A percentile compares a stretch with the other conserved stretches of the same genome.
These are phyloP conservation scores for Lentinula sp. DNA, from an alignment of 768 basidiomycete genomes.

Conservation along the genomic window DNA sequence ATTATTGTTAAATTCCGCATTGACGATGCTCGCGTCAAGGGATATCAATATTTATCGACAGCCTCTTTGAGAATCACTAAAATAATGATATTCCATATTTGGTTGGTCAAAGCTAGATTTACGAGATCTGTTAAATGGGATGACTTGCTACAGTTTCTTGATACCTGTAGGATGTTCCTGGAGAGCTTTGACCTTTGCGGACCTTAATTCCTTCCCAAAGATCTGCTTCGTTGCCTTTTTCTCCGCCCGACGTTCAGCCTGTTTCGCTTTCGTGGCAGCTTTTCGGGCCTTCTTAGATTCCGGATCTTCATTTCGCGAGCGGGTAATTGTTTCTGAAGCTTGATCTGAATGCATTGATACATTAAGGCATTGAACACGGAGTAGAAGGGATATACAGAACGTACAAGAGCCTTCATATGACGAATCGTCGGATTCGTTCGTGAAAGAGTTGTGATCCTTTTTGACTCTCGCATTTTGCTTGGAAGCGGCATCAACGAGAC, in stretches of 20 bases:
- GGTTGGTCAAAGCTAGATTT: neutral
- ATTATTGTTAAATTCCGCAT: too few relatives aligned
- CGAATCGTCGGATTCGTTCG: conserved; percentile 23
- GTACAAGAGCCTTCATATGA: conserved; percentile 23
- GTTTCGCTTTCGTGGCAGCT: conserved; percentile 58
- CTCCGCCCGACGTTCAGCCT: conserved; percentile 55
- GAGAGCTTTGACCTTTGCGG: conserved; percentile 38
- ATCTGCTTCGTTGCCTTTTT: conserved; percentile 64
- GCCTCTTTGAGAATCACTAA: too few relatives aligned
- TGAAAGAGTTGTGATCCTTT: conserved; percentile 8
- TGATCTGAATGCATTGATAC: neutral
- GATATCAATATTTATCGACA: too few relatives aligned
- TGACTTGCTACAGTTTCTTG: conserved; percentile 33
- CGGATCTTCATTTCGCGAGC: conserved; percentile 70
- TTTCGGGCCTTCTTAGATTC: conserved; percentile 74
- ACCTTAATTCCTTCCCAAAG: conserved; percentile 57
- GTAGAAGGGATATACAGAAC: neutral
- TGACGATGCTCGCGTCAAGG: too few relatives aligned
- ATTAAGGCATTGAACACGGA: neutral
- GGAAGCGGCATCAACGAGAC: conserved; percentile 26
- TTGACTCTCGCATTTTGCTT: conserved; percentile 10
- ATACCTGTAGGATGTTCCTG: conserved; percentile 37
- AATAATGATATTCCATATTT: neutral
- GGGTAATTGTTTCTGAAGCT: conserved; percentile 46
- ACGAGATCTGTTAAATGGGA: neutral